These are phyloP conservation scores for Erodium moschatum DNA, from an alignment of 441 rosid species.

Conservation along the genomic window DNA sequence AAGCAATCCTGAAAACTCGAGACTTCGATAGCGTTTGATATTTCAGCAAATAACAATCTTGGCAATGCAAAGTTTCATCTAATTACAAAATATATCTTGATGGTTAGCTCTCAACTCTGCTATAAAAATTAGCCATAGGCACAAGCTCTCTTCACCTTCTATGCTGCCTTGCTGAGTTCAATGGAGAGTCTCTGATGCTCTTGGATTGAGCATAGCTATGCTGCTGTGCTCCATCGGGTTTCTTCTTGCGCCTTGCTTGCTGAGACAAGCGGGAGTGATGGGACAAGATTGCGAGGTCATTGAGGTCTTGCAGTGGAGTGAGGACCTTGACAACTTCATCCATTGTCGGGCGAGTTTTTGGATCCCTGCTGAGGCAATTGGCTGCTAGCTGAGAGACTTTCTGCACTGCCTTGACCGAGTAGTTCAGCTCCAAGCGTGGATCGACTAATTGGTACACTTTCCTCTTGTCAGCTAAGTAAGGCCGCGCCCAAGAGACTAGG, in stretches of 20 bases:
- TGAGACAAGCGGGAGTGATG: constrained; percentile 45
- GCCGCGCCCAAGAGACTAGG: constrained; percentile 43
- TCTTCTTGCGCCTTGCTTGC: constrained; percentile 60
- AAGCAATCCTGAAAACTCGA: neutral
- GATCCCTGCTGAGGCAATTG: constrained; percentile 53
- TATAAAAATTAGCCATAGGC: constrained; percentile 17
- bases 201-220: constrained; percentile 28
- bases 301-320: constrained; percentile 52
- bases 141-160: constrained; percentile 14
- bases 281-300: constrained; percentile 52
- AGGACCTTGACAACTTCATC: constrained; percentile 59
- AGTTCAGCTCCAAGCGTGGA: constrained; percentile 49
- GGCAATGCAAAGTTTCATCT: constrained; percentile 1
- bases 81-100: neutral
- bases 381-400: constrained; percentile 56
- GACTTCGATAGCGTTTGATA: neutral
- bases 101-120: constrained; percentile 34
- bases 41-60: constrained; percentile 5
- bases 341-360: constrained; percentile 59
- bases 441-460: constrained; percentile 38
- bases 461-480: constrained; percentile 40
- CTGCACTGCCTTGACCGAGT: constrained; percentile 64
- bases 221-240: constrained; percentile 35
- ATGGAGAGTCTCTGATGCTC: constrained; percentile 43
- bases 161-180: constrained; percentile 41